Evolutionary conservation across 2,329 filamentous ascomycete genomes (phyloP).

Genomic region (Aquanectria penicillioides): DNA sequence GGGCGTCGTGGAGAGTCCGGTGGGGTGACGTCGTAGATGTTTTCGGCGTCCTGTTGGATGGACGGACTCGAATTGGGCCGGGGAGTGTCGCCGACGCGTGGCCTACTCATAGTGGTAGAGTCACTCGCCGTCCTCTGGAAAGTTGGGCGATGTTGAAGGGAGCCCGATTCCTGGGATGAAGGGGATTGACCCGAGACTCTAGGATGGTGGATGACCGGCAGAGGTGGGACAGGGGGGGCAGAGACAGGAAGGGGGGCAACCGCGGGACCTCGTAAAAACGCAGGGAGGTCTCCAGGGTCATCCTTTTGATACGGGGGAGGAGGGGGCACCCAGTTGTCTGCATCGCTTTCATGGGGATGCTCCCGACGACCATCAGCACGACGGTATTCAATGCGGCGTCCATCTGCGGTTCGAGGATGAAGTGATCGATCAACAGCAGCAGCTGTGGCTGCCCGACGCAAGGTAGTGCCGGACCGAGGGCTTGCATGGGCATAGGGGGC

Average conservation of each 20-base stretch:
- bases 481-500: conserved; percentile 78
- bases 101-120: conserved; percentile 42
- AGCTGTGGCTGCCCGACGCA: conserved; percentile 80
- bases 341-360: conserved; percentile 86
- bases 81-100: conserved; percentile 36
- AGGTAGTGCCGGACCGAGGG: conserved; percentile 74
- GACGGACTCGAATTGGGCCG: conserved; percentile 48
- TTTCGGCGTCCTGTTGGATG: conserved; percentile 44
- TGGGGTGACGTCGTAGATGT: conserved; percentile 60
- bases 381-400: conserved; percentile 69
- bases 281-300: conserved; percentile 65
- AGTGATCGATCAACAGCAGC: conserved; percentile 77
- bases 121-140: conserved; percentile 51
- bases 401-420: conserved; percentile 66
- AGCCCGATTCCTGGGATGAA: conserved; percentile 19
- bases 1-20: conserved; percentile 51
- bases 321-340: conserved; percentile 88
- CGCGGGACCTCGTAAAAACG: conserved; percentile 62
- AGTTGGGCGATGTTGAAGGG: conserved; percentile 25
- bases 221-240: conserved; percentile 35
- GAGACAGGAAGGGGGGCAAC: conserved; percentile 48
- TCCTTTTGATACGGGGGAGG: conserved; percentile 82
- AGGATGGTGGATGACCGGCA: no score
- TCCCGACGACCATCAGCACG: conserved; percentile 76
- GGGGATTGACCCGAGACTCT: background rate